Evolutionary conservation across 805 yeast species (phyloP).

Genomic region (Sungouiozyma intestinalis): DNA sequence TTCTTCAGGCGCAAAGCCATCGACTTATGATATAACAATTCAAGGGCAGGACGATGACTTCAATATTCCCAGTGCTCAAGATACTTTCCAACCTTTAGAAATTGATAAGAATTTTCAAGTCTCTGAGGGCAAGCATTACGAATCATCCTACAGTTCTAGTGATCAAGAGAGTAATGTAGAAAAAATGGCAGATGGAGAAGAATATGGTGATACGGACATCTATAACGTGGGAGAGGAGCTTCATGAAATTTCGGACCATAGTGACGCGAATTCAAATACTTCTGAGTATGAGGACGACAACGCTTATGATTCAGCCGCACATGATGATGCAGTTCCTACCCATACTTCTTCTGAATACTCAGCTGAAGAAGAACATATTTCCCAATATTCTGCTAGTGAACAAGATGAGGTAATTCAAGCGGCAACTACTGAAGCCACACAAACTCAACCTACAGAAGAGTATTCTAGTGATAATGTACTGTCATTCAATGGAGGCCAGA

Average conservation of each 20-base stretch:
- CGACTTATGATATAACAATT: background rate
- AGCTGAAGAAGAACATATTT: too few species aligned
- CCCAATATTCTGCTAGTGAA: too few species aligned
- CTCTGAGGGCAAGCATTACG: background rate
- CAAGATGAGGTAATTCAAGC: too few species aligned
- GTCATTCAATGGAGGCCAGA: background rate
- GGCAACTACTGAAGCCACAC: background rate
- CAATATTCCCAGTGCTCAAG: background rate
- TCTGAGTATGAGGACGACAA: background rate
- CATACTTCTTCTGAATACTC: background rate
- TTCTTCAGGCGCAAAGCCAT: background rate
- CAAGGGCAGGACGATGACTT: background rate
- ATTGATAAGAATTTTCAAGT: background rate
- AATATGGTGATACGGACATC: background rate
- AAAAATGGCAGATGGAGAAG: background rate
- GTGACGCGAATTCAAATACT: background rate
- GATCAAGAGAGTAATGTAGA: background rate
- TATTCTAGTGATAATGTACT: background rate
- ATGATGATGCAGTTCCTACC: background rate
- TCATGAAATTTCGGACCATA: conserved; percentile 1
- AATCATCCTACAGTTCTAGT: background rate
- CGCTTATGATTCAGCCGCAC: background rate
- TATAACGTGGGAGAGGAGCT: conserved; percentile 1
- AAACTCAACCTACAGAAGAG: background rate
- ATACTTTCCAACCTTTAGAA: background rate